Evolutionary conservation across 2,329 filamentous ascomycete genomes (phyloP).

Genomic region (Diaporthe destruens): DNA sequence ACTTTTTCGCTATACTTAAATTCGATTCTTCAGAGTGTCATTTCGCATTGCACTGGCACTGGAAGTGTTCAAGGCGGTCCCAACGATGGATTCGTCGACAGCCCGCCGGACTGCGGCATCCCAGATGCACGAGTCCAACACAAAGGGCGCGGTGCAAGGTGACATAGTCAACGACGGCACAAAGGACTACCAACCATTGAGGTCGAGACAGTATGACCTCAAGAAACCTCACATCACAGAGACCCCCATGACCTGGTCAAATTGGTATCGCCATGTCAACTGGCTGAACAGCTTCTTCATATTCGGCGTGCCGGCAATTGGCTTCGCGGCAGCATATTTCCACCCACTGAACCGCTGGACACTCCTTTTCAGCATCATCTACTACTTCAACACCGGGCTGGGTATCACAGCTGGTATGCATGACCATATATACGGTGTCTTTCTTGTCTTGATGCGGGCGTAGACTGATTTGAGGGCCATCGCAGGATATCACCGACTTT

Average conservation of each 20-base stretch:
- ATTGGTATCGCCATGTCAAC: conserved; percentile 94
- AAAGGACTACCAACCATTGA: conserved; percentile 66
- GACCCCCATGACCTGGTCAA: conserved; percentile 80
- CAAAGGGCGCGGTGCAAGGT: not conserved
- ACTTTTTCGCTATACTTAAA: too few species aligned
- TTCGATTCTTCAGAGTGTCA: too few species aligned
- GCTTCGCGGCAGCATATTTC: conserved; percentile 77
- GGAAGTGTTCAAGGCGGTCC: not conserved
- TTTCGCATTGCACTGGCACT: too few species aligned
- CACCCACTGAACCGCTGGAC: conserved; percentile 80
- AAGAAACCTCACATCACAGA: conserved; percentile 90
- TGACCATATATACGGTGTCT: not conserved
- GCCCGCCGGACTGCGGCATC: conserved; percentile 4
- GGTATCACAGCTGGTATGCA: conserved; percentile 76
- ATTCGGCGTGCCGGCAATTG: conserved; percentile 79
- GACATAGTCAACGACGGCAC: conserved; percentile 59
- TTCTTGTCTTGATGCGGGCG: too few species aligned
- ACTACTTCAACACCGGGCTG: conserved; percentile 87
- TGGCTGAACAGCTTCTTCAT: conserved; percentile 91
- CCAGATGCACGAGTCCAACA: not conserved
- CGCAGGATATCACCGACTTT: conserved; percentile 79
- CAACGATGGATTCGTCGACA: conserved; percentile 5
- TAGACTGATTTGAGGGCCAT: not conserved
- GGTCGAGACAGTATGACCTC: conserved; percentile 57
- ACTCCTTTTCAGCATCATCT: conserved; percentile 77